phyloP scores from a whole-genome alignment of 768 basidiomycete genomes.

The Lactarius sp. region DNA sequence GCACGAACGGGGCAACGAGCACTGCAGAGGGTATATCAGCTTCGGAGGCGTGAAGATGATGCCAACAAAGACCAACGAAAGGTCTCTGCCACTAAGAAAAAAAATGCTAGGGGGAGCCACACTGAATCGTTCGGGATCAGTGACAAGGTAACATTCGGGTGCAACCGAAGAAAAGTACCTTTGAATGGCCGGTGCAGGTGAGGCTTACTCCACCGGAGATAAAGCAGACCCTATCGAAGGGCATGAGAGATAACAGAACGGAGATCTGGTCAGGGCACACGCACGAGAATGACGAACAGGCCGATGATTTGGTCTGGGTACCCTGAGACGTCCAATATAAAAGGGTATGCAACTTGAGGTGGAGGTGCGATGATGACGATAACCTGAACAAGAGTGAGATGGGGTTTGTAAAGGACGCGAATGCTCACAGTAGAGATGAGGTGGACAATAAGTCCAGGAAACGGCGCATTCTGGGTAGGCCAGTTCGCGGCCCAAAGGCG shows the following conservation, averaged over 20 bases:
- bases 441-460: constrained; percentile 53
- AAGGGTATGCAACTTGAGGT: constrained; percentile 49
- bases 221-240: constrained; percentile 46
- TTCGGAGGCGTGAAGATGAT: not conserved
- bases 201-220: constrained; percentile 49
- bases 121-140: constrained; percentile 35
- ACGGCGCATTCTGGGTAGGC: constrained; percentile 53
- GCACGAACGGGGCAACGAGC: constrained; percentile 51
- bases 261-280: constrained; percentile 22
- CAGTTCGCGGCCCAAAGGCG: constrained; percentile 59
- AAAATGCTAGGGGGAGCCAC: constrained; percentile 51
- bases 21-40: constrained; percentile 32
- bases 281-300: constrained; percentile 51
- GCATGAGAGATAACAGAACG: not conserved
- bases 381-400: constrained; percentile 27
- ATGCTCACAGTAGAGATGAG: constrained; percentile 45
- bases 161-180: constrained; percentile 10
- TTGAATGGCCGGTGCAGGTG: constrained; percentile 49
- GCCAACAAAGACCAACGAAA: constrained; percentile 41
- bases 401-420: not conserved
- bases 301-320: constrained; percentile 54
- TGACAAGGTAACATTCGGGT: constrained; percentile 7
- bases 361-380: constrained; percentile 55
- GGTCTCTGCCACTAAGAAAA: constrained; percentile 47
- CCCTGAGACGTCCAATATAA: constrained; percentile 53